Base-by-base conservation (phyloP, 2,329 filamentous ascomycete species). In the Penicillium hordei region DNA sequence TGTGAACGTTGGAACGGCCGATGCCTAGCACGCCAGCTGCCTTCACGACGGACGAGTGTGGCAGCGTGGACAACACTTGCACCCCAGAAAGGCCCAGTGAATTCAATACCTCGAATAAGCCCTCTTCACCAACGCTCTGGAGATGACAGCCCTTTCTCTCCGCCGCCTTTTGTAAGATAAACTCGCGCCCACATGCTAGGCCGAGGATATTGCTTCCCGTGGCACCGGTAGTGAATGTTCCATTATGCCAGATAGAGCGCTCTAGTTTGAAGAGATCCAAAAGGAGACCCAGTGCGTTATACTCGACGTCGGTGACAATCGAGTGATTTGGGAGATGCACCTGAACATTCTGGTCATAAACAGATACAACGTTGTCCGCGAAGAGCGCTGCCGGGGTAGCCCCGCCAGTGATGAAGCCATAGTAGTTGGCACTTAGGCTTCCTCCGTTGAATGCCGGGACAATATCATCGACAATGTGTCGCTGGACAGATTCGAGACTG, bases 371-470 rank as follows among this genome's bases (percentile, higher is more conserved):
- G 62, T 91, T 89, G 72, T 97, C 93, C 1, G 91, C 93, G 53
- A 90, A 84, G 65, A 89, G 83, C 33, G 92, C 92, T 25, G 91
- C 86, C 6, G 91, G 90, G 0, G 93, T 89, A 8, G 83, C 81
- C 15, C 91, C 89, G 44, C 93, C 93, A 0, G 88, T 96, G 6
- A 97, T 89, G 72, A 97, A 96, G 58, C 91, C 93, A 72, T 91
- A 95, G 79, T 95, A 96, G 54, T 86, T 85, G 12, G 85, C 75
- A 43, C 83, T 86, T 42, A 83, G 81, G 63, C 85, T 87, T 67
- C 86, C 83, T 17, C 81, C 83, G 65, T 88, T 91, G 58, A 94
- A 82, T 1, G 82, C 89, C 0, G 78, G 77, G 6, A 77, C 70
- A 44, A 81, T 71, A 38, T 78, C 72, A 21, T 74, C 57, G 4